Evolutionary conservation across 2,329 filamentous ascomycete species (phyloP).

Genomic region (Penicillium sp.): DNA sequence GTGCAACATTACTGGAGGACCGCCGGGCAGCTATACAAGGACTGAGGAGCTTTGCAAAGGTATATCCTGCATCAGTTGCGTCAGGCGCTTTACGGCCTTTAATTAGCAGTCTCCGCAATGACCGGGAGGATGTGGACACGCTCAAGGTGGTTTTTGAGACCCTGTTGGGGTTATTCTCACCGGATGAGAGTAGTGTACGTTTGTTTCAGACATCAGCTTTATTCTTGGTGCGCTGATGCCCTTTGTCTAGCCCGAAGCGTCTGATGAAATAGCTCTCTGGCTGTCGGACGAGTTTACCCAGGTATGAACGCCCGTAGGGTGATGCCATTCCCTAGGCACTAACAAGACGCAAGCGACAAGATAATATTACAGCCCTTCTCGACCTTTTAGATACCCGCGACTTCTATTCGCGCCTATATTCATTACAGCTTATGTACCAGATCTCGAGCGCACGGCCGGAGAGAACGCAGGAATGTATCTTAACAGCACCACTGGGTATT

Average conservation of each 20-base stretch:
- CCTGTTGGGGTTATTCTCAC: slow-evolving; percentile 86
- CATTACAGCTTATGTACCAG: slow-evolving; percentile 83
- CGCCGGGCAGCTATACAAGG: slow-evolving; percentile 91
- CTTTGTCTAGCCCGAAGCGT: slow-evolving; percentile 76
- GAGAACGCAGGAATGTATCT: slow-evolving; percentile 91
- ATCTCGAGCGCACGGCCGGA: slow-evolving; percentile 86
- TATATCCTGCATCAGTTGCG: slow-evolving; percentile 93
- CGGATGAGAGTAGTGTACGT: slow-evolving; percentile 64
- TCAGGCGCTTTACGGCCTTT: slow-evolving; percentile 88
- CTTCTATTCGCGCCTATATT: slow-evolving; percentile 90
- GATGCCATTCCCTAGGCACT: slow-evolving; percentile 41
- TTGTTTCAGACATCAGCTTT: slow-evolving; percentile 15
- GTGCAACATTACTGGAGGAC: slow-evolving; percentile 91
- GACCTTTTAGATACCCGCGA: slow-evolving; percentile 86
- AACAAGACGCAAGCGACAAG: slow-evolving; percentile 72
- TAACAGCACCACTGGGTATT: slow-evolving; percentile 85
- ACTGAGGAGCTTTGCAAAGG: slow-evolving; percentile 92
- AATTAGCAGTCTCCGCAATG: slow-evolving; percentile 82
- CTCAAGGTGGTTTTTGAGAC: slow-evolving; percentile 96
- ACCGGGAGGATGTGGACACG: slow-evolving; percentile 94
- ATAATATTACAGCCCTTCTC: slow-evolving; percentile 90
- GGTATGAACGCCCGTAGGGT: slow-evolving; percentile 50
- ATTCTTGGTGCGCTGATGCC: slow-evolving; percentile 27
- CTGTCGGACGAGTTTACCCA: slow-evolving; percentile 98
- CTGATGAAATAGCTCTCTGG: slow-evolving; percentile 95